Base-by-base conservation (phyloP, 1,284 basidiomycete species). In the Cronartium ribicola region DNA sequence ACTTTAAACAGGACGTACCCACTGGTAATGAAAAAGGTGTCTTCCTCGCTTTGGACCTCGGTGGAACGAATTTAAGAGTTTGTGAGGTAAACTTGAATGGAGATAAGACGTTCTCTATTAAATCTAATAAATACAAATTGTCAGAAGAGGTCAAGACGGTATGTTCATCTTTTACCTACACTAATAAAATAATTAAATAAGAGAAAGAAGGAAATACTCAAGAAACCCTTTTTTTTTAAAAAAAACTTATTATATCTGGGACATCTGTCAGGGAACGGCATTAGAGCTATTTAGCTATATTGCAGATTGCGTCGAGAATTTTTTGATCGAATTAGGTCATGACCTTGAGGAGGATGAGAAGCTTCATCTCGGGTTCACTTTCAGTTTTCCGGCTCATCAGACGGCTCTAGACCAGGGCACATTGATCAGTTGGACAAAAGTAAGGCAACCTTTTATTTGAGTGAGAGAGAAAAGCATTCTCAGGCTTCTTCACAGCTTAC, bases 381-480 rank as follows among this genome's bases (percentile, higher is more conserved):
- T 98, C 82, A 93, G 91, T 62, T 97, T 97, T 84, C 96, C 95
- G 2, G 96, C 98, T 62, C 92, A 97, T 80, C 96, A 98, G 81
- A 93, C 92, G 0, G 94, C 95, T 0, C 85, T 98, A 44, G 89
- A 90, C 80, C 87, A 87, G 40, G 95, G 96, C 2, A 91, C 88
- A 76, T 88, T 98, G 75, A 84, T 97, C 61, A 94, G 90, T 1
- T 97, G 94, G 94, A 96, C 94, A n/a, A 97, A 97, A 82, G 79
- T 79, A 67, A 14, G 0, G 8, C 22, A 3, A 0, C 4, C 13
- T n/a, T n/a, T 22, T 22, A 55, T 55, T 46, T 66, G 29, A 29
- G 29, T 1, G 3, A 13, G 20, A 68, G n/a, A 39, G 5, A 5
- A 7, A 44, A 62, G n/a, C 14, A 37, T 20, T 46, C 4, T 43